phyloP scores from a whole-genome alignment of 208 protist species.

The Leishmania arabica region DNA sequence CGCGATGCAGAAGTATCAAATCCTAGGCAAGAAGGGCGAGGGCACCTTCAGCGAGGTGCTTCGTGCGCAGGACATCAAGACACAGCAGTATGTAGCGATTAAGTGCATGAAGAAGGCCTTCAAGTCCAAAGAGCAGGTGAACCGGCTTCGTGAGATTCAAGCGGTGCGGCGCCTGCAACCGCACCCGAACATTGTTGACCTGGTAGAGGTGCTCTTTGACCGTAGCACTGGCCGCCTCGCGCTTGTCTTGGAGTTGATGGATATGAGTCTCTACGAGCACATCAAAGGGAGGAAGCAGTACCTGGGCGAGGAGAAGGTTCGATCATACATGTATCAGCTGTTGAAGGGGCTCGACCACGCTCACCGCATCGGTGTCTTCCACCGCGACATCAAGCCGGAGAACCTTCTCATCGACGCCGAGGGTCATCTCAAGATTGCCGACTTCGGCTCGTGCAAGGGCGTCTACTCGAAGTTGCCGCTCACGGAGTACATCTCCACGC shows the following conservation, averaged over 20 bases:
- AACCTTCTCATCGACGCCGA: constrained; percentile 96
- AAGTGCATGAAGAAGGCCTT: constrained; percentile 98
- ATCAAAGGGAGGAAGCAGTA: constrained; percentile 91
- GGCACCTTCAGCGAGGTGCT: constrained; percentile 98
- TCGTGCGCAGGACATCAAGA: constrained; percentile 94
- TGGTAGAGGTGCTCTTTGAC: constrained; percentile 96
- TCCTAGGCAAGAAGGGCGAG: constrained; percentile 97
- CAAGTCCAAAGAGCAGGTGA: constrained; percentile 94
- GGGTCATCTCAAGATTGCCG: constrained; percentile 84
- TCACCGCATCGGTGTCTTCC: constrained; percentile 92
- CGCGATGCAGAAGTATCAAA: constrained; percentile 92
- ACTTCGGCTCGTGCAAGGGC: constrained; percentile 93
- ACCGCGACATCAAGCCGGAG: constrained; percentile 97
- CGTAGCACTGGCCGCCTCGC: constrained; percentile 90
- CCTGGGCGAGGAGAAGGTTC: constrained; percentile 85
- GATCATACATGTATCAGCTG: constrained; percentile 90
- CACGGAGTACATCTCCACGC: constrained; percentile 93
- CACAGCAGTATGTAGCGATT: constrained; percentile 93
- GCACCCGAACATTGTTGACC: constrained; percentile 95
- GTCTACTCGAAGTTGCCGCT: constrained; percentile 79
- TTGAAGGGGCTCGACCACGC: constrained; percentile 93
- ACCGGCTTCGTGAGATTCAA: constrained; percentile 98
- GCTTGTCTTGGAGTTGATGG: constrained; percentile 98
- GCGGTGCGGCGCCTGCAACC: constrained; percentile 90
- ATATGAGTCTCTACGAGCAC: constrained; percentile 98